A percentile compares a stretch with the other conserved stretches of the same genome.
Evolutionary conservation across 202 grass and related monocot species (phyloP).

Genomic region (Carex arenaria): DNA sequence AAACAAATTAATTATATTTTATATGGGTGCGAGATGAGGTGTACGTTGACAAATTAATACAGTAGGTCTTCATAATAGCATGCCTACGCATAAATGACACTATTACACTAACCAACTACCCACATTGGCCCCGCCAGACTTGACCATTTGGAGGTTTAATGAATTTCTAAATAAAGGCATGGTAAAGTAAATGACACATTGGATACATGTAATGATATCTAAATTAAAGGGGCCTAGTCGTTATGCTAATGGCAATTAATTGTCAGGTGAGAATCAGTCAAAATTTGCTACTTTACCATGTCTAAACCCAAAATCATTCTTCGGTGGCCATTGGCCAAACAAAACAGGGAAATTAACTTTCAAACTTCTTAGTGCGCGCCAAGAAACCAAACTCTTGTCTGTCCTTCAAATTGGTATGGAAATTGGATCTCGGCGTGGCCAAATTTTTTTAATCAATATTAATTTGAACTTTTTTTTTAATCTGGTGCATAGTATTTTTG

Average conservation of each 20-base stretch:
- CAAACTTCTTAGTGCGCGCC: not conserved
- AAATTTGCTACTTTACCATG: not conserved
- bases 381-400: not conserved
- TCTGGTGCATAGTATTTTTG: no score
- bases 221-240: not conserved
- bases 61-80: not conserved
- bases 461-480: not conserved
- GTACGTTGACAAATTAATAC: not conserved
- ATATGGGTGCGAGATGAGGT: not conserved
- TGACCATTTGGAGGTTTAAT: conserved; percentile 1
- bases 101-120: not conserved
- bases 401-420: not conserved
- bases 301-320: not conserved
- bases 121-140: not conserved
- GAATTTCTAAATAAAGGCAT: not conserved
- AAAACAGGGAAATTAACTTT: not conserved
- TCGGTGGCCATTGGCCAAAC: not conserved
- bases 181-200: not conserved
- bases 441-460: not conserved
- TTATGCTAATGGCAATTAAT: not conserved
- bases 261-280: conserved; percentile 1
- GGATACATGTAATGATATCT: not conserved
- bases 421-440: not conserved
- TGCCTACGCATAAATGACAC: not conserved
- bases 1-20: not conserved